Percentiles rank a stretch among this genome's conserved stretches.
These are phyloP conservation scores for Monotropa hypopitys DNA, from an alignment of 179 eudicot species.

Conservation along the genomic window DNA sequence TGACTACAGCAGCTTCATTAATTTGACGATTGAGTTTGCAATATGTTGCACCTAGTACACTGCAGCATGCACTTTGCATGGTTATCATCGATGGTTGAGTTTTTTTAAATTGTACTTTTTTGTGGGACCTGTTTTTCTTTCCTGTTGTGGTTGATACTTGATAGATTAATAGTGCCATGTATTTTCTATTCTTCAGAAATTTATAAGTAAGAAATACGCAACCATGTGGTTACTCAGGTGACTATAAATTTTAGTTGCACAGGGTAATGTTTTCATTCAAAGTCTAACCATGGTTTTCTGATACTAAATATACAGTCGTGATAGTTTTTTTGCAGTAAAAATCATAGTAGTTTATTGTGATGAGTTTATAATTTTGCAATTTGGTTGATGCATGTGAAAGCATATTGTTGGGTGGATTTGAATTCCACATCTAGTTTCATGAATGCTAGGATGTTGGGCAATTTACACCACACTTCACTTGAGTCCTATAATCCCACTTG, in stretches of 20 bases:
- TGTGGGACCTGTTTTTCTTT: not conserved
- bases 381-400: not conserved
- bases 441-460: not conserved
- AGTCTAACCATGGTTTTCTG: too few species aligned
- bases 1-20: not conserved
- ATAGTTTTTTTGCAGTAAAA: not conserved
- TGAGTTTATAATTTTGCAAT: not conserved
- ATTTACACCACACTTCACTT: not conserved
- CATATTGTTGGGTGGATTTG: not conserved
- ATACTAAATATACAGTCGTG: too few species aligned
- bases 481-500: not conserved
- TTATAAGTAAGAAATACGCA: not conserved
- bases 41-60: not conserved
- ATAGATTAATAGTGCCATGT: not conserved
- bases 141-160: not conserved
- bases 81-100: too few species aligned
- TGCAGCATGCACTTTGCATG: not conserved
- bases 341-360: not conserved
- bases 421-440: not conserved
- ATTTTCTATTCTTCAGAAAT: not conserved
- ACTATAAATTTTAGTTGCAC: not conserved
- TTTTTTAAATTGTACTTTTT: not conserved
- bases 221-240: not conserved
- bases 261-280: too few species aligned
- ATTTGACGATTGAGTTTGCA: not conserved